A percentile compares a stretch with the other conserved stretches of the same genome.
Conservation (phyloP, 768 basidiomycete species). For the Tulasnella sp. region DNA sequence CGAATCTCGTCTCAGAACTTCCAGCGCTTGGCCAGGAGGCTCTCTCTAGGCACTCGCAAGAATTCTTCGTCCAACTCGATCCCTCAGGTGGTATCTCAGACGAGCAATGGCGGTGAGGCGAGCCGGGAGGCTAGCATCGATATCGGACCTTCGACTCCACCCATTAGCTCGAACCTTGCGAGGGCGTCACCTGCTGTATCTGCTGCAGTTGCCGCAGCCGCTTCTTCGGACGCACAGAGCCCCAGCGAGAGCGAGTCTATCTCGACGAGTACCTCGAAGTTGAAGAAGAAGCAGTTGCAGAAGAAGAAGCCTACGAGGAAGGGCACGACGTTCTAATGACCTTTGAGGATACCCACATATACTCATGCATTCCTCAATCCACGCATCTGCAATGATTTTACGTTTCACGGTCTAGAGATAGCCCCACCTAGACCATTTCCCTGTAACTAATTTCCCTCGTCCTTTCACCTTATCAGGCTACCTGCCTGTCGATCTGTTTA, state of each 20-base stretch:
- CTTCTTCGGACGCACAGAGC: background rate
- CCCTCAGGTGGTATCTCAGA: background rate
- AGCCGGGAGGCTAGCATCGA: background rate
- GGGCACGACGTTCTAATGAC: background rate
- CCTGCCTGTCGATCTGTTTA: no score
- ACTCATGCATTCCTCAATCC: background rate
- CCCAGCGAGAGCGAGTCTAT: background rate
- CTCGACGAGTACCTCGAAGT: background rate
- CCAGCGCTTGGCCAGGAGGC: slow-evolving; percentile 58
- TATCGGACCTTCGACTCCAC: background rate
- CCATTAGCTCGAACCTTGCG: background rate
- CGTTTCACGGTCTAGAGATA: background rate
- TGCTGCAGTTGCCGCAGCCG: background rate
- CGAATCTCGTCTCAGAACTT: slow-evolving; percentile 80
- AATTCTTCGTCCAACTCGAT: background rate
- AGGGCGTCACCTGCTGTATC: background rate
- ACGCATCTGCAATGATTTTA: background rate
- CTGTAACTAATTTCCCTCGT: no score
- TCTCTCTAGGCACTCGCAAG: slow-evolving; percentile 45
- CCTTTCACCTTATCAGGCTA: no score
- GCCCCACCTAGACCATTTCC: no score
- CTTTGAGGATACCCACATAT: no score
- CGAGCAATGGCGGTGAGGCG: background rate
- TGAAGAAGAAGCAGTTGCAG: background rate
- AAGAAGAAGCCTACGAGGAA: slow-evolving; percentile 2